phyloP scores from a whole-genome alignment of 176 grass and related monocot genomes.

The Oryza rufipogon region DNA sequence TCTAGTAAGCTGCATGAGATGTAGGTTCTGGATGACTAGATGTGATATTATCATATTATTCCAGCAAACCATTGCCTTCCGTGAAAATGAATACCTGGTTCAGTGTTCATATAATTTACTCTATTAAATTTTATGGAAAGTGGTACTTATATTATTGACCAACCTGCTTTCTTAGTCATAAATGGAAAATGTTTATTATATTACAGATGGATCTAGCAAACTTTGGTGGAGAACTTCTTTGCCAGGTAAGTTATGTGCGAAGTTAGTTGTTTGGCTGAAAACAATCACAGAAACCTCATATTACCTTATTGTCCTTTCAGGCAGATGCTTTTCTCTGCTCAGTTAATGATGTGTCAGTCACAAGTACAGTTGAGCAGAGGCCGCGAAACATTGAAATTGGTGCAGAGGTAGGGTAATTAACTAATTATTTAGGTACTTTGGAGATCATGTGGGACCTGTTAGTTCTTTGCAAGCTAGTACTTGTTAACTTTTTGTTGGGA shows the following conservation, averaged over 20 bases:
- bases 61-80: neutral
- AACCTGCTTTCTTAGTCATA: conserved; percentile 29
- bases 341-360: conserved; percentile 74
- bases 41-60: conserved; percentile 19
- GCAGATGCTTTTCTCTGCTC: conserved; percentile 84
- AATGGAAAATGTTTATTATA: conserved; percentile 28
- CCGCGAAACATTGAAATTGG: conserved; percentile 74
- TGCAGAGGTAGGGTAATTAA: conserved; percentile 73
- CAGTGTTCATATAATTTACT: neutral
- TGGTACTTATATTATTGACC: neutral
- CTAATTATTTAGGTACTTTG: conserved; percentile 11
- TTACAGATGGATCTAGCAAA: conserved; percentile 80
- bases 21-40: neutral
- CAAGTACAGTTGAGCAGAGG: conserved; percentile 73
- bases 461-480: conserved; percentile 7
- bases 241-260: conserved; percentile 60
- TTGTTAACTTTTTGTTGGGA: conserved; percentile 30
- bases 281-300: neutral
- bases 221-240: conserved; percentile 86
- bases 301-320: conserved; percentile 52
- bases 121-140: neutral
- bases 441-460: conserved; percentile 3
- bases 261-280: conserved; percentile 30
- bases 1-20: conserved; percentile 2
- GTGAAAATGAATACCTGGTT: neutral